Conservation (phyloP, 2,329 filamentous ascomycete genomes). For the Alternaria triticina region DNA sequence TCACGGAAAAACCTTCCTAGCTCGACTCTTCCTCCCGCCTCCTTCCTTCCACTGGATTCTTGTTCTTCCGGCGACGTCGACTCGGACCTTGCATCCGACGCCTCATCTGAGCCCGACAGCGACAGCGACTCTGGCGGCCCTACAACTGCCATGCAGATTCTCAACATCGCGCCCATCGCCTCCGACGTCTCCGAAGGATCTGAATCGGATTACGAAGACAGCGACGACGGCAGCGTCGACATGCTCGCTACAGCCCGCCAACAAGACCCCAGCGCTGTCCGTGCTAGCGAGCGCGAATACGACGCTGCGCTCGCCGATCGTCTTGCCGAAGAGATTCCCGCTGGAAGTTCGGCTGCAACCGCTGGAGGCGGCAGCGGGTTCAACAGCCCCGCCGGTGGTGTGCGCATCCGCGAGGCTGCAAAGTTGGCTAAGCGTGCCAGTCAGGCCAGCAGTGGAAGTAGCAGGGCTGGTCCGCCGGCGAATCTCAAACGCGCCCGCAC, state of each 20-base stretch:
- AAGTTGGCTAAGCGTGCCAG: background rate
- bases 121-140: slow-evolving; percentile 15
- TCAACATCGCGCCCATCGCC: slow-evolving; percentile 31
- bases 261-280: slow-evolving; percentile 51
- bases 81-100: slow-evolving; percentile 47
- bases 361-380: slow-evolving; percentile 58
- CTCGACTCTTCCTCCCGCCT: slow-evolving; percentile 53
- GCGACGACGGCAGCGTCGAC: slow-evolving; percentile 51
- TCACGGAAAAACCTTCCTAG: slow-evolving; percentile 67
- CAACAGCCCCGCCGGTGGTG: slow-evolving; percentile 44
- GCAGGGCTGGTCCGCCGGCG: slow-evolving; percentile 16
- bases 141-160: slow-evolving; percentile 34
- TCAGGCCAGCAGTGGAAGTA: slow-evolving; percentile 16
- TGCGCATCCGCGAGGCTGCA: background rate
- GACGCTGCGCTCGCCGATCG: slow-evolving; percentile 56
- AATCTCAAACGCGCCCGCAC: slow-evolving; percentile 25
- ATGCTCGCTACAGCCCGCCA: slow-evolving; percentile 54
- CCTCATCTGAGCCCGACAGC: slow-evolving; percentile 35
- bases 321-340: slow-evolving; percentile 56
- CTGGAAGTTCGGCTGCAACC: slow-evolving; percentile 57
- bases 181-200: slow-evolving; percentile 8
- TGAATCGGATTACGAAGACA: slow-evolving; percentile 35
- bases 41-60: slow-evolving; percentile 51
- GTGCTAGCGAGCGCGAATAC: slow-evolving; percentile 54
- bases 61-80: slow-evolving; percentile 43